Conservation (phyloP, 208 protist genomes). For the Naegleria gruberi region DNA sequence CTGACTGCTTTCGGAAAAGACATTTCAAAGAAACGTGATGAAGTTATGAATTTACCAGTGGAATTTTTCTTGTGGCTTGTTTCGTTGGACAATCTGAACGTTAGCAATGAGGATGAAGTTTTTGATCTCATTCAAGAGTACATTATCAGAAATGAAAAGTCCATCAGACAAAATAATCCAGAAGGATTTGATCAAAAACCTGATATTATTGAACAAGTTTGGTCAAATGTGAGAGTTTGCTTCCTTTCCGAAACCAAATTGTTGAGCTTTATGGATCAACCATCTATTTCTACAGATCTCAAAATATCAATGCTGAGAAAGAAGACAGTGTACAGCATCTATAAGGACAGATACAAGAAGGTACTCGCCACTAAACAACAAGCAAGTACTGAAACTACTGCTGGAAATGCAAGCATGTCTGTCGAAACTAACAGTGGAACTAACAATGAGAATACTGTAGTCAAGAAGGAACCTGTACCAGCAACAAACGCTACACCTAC, state of each 20-base stretch:
- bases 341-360: background rate
- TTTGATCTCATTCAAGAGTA: background rate
- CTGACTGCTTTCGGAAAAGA: background rate
- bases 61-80: background rate
- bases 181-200: background rate
- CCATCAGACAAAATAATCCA: background rate
- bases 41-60: background rate
- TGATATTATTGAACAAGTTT: background rate
- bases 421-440: background rate
- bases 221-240: background rate
- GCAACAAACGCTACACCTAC: no score
- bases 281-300: background rate
- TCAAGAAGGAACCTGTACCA: no score
- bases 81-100: background rate
- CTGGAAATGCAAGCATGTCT: background rate
- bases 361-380: background rate
- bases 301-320: background rate
- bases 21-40: background rate
- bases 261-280: background rate
- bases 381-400: background rate
- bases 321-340: background rate
- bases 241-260: background rate
- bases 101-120: background rate
- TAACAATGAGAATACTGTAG: background rate
- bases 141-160: background rate